Evolutionary conservation across 73 alveolate species (phyloP).

Genomic region (Stentor roeselii): DNA sequence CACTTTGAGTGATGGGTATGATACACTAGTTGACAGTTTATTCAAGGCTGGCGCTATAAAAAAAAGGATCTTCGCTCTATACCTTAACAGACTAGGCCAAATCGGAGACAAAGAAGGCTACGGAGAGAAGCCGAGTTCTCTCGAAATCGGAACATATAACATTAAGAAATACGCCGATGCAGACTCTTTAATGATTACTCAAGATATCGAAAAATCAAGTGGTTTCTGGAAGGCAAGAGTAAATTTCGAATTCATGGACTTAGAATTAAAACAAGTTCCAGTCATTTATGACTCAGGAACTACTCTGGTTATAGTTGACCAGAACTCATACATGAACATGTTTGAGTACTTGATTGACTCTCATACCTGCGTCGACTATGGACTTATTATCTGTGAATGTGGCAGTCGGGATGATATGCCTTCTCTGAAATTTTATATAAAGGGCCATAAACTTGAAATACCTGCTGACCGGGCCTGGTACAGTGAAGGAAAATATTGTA

Average conservation of each 20-base stretch:
- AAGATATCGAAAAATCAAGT: not conserved
- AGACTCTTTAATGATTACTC: not conserved
- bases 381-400: not conserved
- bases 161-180: too few species aligned
- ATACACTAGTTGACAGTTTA: not conserved
- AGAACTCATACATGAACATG: too few species aligned
- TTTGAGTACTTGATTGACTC: not conserved
- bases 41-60: not conserved
- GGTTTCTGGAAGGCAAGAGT: not conserved
- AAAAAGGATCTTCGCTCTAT: not conserved
- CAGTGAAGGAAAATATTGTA: not conserved
- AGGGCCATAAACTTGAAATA: not conserved
- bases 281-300: not conserved
- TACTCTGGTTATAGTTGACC: not conserved
- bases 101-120: not conserved
- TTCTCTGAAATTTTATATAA: not conserved
- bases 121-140: not conserved
- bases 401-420: not conserved
- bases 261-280: too few species aligned
- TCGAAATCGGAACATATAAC: not conserved
- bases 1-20: not conserved
- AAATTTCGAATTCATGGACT: not conserved
- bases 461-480: not conserved
- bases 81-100: not conserved
- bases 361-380: not conserved